phyloP scores from a whole-genome alignment of 1,284 basidiomycete species.

The Cutaneotrichosporon sp. region DNA sequence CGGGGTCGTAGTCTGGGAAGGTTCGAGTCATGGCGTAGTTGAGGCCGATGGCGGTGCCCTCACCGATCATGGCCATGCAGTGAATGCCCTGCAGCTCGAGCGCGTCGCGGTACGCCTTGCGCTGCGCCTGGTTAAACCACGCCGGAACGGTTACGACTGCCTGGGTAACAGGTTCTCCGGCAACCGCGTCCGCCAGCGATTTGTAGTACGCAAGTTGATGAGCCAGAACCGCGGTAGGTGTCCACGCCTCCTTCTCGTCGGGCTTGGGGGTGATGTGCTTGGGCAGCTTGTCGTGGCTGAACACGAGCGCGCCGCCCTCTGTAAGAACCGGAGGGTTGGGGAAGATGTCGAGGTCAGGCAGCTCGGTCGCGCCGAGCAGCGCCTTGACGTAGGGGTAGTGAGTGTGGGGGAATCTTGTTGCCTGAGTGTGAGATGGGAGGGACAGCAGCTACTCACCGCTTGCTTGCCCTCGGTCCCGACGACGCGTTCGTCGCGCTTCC shows the following conservation, averaged over 20 bases:
- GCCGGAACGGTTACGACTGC: conserved; percentile 82
- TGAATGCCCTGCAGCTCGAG: conserved; percentile 84
- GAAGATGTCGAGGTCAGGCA: conserved; percentile 57
- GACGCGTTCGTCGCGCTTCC: conserved; percentile 81
- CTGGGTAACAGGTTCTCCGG: conserved; percentile 69
- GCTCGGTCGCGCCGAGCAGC: conserved; percentile 60
- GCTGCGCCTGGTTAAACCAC: conserved; percentile 80
- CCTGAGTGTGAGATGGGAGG: conserved; percentile 56
- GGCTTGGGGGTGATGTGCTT: conserved; percentile 62
- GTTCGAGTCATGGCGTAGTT: conserved; percentile 95
- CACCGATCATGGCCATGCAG: conserved; percentile 81
- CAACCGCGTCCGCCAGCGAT: conserved; percentile 72
- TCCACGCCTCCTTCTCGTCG: conserved; percentile 59
- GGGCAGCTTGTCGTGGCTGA: conserved; percentile 68
- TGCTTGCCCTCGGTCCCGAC: conserved; percentile 86
- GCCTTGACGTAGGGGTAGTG: conserved; percentile 85
- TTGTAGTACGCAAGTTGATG: conserved; percentile 93
- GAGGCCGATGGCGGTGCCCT: conserved; percentile 87
- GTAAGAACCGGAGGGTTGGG: conserved; percentile 39
- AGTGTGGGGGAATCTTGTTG: conserved; percentile 83
- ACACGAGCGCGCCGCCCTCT: conserved; percentile 59
- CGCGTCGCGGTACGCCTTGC: conserved; percentile 85
- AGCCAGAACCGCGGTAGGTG: conserved; percentile 85
- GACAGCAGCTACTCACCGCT: conserved; percentile 61
- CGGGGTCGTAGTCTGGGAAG: conserved; percentile 60